Percentiles rank a stretch among this genome's conserved stretches.
Conservation (phyloP, 1,139 yeast genomes). For the Debaryomyces psychrophilus region DNA sequence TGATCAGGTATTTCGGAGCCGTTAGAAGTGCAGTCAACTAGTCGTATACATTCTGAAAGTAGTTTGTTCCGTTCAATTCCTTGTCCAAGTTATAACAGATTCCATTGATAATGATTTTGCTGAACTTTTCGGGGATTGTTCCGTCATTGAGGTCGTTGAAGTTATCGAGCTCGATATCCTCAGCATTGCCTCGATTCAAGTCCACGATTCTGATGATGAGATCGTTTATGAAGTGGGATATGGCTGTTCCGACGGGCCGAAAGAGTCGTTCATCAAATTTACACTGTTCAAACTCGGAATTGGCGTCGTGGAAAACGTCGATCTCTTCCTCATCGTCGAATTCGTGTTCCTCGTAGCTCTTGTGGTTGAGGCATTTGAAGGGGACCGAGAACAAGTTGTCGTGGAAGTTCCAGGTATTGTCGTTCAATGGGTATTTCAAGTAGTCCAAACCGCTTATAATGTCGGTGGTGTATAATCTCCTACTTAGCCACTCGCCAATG, state of each 20-base stretch:
- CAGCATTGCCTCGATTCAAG: conserved; percentile 49
- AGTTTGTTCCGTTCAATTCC: conserved; percentile 49
- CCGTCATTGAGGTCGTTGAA: conserved; percentile 39
- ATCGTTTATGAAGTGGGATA: conserved; percentile 41
- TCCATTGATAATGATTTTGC: conserved; percentile 38
- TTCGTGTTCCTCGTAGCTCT: conserved; percentile 42
- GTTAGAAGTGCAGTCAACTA: too few species aligned
- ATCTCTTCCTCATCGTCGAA: conserved; percentile 36
- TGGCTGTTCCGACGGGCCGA: conserved; percentile 24
- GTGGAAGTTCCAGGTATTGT: conserved; percentile 44
- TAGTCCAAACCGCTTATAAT: conserved; percentile 27
- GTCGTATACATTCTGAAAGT: conserved; percentile 33
- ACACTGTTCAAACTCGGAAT: conserved; percentile 22
- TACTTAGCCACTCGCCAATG: conserved; percentile 47
- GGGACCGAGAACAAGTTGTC: conserved; percentile 30
- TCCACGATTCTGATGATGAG: conserved; percentile 34
- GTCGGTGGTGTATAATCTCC: conserved; percentile 30
- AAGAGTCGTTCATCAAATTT: conserved; percentile 19
- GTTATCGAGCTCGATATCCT: conserved; percentile 33
- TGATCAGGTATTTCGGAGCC: too few species aligned
- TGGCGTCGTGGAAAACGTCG: conserved; percentile 33
- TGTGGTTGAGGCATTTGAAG: conserved; percentile 38
- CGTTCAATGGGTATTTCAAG: conserved; percentile 27
- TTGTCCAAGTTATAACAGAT: conserved; percentile 39
- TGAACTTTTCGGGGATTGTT: conserved; percentile 28